Conservation (phyloP, 345 rosid species). For the Citrus glauca region DNA sequence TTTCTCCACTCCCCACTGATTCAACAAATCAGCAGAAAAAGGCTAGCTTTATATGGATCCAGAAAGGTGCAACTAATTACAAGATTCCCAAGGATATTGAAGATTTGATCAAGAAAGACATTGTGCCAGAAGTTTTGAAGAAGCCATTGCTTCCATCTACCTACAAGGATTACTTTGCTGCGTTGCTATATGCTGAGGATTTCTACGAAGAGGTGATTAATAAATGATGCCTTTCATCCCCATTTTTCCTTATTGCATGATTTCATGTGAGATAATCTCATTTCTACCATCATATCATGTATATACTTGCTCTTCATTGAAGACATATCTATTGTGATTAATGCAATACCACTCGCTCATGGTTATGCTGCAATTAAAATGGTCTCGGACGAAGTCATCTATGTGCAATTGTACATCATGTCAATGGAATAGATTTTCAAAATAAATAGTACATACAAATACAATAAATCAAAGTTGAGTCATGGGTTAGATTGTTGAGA, state of each 20-base stretch:
- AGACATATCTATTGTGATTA: not conserved
- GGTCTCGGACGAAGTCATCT: not conserved
- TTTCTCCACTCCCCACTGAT: not conserved
- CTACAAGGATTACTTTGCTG: constrained; percentile 23
- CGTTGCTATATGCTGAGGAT: constrained; percentile 33
- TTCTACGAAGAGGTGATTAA: constrained; percentile 17
- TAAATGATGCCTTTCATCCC: not conserved
- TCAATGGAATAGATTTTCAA: not conserved
- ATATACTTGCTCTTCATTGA: not conserved
- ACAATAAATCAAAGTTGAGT: not conserved
- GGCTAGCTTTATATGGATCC: not conserved
- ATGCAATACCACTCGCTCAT: not conserved
- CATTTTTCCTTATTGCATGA: not conserved
- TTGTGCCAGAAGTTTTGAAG: constrained; percentile 20
- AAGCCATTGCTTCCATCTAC: constrained; percentile 19
- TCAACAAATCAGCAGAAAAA: not conserved
- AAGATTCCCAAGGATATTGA: constrained; percentile 18
- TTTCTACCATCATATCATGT: not conserved
- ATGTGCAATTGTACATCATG: not conserved
- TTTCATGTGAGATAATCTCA: not conserved
- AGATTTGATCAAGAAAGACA: constrained; percentile 16
- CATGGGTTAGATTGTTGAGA: not conserved
- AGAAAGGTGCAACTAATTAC: constrained; percentile 18
- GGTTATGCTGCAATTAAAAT: not conserved
- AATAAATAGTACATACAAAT: not conserved